Percentiles rank a stretch among this genome's conserved stretches.
Evolutionary conservation across 2,329 filamentous ascomycete genomes (phyloP).

Genomic region (Colletotrichum destructivum): DNA sequence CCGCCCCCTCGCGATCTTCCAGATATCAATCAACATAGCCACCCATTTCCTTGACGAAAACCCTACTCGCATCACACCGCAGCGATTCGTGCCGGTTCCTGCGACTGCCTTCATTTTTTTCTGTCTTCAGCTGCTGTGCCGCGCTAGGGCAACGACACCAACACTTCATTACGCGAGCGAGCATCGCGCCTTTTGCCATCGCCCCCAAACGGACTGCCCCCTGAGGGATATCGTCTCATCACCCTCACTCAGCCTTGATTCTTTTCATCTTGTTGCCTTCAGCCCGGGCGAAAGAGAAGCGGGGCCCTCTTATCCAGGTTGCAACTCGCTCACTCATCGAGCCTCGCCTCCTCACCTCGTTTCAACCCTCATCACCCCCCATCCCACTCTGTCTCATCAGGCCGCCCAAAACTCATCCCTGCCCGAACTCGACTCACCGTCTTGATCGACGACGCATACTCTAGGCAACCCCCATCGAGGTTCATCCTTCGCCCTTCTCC

Average conservation of each 20-base stretch:
- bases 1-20: not conserved
- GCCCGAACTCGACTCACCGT: not conserved
- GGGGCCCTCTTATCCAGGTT: not conserved
- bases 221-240: not conserved
- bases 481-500: not conserved
- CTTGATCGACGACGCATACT: not conserved
- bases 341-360: not conserved
- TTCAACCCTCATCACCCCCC: too few relatives aligned
- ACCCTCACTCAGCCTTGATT: not conserved
- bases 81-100: not conserved
- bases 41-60: not conserved
- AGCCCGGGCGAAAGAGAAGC: not conserved
- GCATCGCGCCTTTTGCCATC: not conserved
- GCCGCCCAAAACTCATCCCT: not conserved
- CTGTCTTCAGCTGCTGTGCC: constrained; percentile 9
- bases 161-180: not conserved
- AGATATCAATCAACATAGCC: not conserved
- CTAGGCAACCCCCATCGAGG: not conserved
- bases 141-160: not conserved
- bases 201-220: not conserved
- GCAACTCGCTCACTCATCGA: constrained; percentile 1
- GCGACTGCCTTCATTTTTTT: not conserved
- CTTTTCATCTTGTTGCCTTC: not conserved
- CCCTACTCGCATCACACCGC: not conserved
- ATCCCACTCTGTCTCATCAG: constrained; percentile 1